Conservation (phyloP, 2,329 filamentous ascomycete genomes). For the Phialemoniopsis sp. region DNA sequence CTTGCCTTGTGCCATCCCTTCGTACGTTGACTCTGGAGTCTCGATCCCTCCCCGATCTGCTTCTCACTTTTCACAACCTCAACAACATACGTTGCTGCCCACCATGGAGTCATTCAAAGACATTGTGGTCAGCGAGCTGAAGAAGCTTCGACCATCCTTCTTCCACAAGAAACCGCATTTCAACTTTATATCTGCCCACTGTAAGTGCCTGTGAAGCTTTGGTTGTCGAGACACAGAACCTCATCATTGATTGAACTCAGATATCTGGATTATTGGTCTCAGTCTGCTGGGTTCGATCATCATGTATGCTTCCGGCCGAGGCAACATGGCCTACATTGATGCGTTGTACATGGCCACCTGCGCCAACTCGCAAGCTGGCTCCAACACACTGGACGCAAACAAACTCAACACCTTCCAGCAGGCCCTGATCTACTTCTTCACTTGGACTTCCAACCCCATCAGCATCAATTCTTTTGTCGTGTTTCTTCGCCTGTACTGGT, state of each 20-base stretch:
- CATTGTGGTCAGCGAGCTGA: conserved; percentile 35
- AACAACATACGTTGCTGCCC: neutral
- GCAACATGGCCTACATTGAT: conserved; percentile 73
- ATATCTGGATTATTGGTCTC: conserved; percentile 76
- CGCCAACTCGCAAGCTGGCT: conserved; percentile 82
- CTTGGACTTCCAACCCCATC: conserved; percentile 77
- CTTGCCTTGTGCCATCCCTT: too few relatives aligned
- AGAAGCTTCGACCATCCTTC: conserved; percentile 51
- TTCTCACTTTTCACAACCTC: too few relatives aligned
- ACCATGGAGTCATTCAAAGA: conserved; percentile 8
- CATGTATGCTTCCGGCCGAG: conserved; percentile 57
- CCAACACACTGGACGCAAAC: conserved; percentile 77
- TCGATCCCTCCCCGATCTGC: too few relatives aligned
- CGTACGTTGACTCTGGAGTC: too few relatives aligned
- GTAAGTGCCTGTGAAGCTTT: conserved; percentile 40
- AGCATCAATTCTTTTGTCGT: conserved; percentile 83
- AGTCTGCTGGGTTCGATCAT: conserved; percentile 72
- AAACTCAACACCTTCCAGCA: conserved; percentile 68
- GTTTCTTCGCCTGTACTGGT: conserved; percentile 93
- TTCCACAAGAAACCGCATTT: conserved; percentile 61
- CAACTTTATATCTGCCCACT: conserved; percentile 80
- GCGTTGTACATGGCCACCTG: conserved; percentile 85
- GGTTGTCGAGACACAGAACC: neutral
- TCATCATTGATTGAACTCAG: conserved; percentile 30
- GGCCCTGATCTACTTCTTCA: conserved; percentile 65